Conservation (phyloP, 176 grass and related monocot species). For the Tillandsia fasciculata region DNA sequence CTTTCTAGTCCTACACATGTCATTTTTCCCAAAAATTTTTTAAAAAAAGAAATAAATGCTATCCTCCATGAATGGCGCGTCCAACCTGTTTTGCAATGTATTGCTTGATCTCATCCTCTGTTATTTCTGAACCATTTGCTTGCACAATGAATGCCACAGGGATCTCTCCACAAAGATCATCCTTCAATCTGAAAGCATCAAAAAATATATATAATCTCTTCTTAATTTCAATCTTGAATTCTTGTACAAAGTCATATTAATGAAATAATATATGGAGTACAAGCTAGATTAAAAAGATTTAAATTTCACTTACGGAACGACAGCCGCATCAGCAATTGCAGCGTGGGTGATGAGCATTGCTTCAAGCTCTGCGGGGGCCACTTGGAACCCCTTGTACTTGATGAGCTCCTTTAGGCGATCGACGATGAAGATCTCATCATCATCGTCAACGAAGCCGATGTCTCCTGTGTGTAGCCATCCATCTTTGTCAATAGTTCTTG, state of each 20-base stretch:
- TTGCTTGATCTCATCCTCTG: slow-evolving; percentile 78
- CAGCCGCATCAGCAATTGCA: slow-evolving; percentile 43
- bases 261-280: not conserved
- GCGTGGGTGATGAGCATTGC: slow-evolving; percentile 68
- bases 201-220: not conserved
- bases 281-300: not conserved
- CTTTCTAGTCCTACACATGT: too few species aligned
- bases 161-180: slow-evolving; percentile 71
- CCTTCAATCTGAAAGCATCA: slow-evolving; percentile 49
- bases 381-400: slow-evolving; percentile 78
- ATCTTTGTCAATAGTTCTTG: slow-evolving; percentile 41
- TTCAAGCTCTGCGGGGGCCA: slow-evolving; percentile 59
- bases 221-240: not conserved
- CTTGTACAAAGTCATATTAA: not conserved
- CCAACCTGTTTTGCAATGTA: slow-evolving; percentile 80
- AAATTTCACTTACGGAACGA: slow-evolving; percentile 39
- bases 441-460: slow-evolving; percentile 54
- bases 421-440: slow-evolving; percentile 83
- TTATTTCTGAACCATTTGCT: slow-evolving; percentile 58
- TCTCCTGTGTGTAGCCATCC: slow-evolving; percentile 78
- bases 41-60: too few species aligned
- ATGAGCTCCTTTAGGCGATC: slow-evolving; percentile 77
- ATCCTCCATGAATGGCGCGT: not conserved
- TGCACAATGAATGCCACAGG: slow-evolving; percentile 82
- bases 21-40: too few species aligned